phyloP scores from a whole-genome alignment of 2,329 filamentous ascomycete species.

The Pyrenochaeta sp. region DNA sequence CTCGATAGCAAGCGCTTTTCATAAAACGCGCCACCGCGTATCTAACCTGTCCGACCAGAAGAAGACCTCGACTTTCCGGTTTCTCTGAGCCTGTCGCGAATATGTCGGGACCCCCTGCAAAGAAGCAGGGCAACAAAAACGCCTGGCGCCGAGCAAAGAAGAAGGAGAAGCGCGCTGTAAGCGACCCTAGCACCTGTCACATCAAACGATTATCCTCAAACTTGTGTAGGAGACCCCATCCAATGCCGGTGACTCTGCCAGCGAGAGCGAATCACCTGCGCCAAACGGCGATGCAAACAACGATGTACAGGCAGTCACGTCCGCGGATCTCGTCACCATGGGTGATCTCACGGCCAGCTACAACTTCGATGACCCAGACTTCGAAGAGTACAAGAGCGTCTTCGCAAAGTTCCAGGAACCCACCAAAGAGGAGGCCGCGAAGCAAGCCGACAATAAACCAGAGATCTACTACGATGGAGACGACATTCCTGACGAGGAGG shows the following conservation, averaged over 20 bases:
- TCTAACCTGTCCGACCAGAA: no score
- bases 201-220: conserved; percentile 24
- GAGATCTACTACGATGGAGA: conserved; percentile 84
- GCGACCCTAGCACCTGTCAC: conserved; percentile 9
- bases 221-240: conserved; percentile 43
- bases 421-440: conserved; percentile 67
- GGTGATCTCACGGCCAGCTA: conserved; percentile 56
- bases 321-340: conserved; percentile 48
- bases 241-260: conserved; percentile 39
- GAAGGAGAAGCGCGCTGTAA: conserved; percentile 81
- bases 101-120: conserved; percentile 40
- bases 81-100: no score
- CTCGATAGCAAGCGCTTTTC: no score
- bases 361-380: conserved; percentile 76
- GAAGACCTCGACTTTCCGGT: no score
- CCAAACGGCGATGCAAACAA: conserved; percentile 44
- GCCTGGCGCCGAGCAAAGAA: conserved; percentile 91
- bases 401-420: conserved; percentile 73
- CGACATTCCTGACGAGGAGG: conserved; percentile 85
- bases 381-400: conserved; percentile 82
- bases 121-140: conserved; percentile 85
- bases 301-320: conserved; percentile 52
- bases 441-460: conserved; percentile 70
- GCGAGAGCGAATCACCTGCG: conserved; percentile 48
- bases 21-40: no score